Percentiles rank a stretch among this genome's conserved stretches.
Conservation (phyloP, 192 early-diverging fungal species). For the Mortierella alpina region DNA sequence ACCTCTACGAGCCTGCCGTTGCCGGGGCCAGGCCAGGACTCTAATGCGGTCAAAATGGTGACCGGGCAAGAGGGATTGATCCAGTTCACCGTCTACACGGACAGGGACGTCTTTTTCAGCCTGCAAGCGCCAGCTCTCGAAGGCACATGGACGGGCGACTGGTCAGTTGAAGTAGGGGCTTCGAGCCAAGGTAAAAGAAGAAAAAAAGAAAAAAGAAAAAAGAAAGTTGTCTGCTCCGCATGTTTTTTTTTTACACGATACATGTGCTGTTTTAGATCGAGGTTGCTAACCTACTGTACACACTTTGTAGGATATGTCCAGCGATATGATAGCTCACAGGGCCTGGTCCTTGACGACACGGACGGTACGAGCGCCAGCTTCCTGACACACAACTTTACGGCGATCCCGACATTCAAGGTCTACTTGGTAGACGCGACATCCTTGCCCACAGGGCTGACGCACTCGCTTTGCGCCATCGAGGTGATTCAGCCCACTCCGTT, state of each 20-base stretch:
- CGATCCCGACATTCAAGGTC: conserved; percentile 36
- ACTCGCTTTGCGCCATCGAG: conserved; percentile 62
- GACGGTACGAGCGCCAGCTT: conserved; percentile 50
- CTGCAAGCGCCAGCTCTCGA: conserved; percentile 19
- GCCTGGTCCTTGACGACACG: conserved; percentile 54
- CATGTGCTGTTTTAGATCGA: not conserved
- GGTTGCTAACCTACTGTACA: not conserved
- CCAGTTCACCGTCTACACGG: conserved; percentile 39
- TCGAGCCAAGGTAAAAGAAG: conserved; percentile 42
- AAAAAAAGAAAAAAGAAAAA: not conserved
- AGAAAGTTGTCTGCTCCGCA: too few species aligned
- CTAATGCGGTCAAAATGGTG: conserved; percentile 9
- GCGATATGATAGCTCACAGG: conserved; percentile 15
- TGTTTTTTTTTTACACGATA: not conserved
- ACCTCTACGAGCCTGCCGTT: conserved; percentile 28
- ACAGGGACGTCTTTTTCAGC: conserved; percentile 47
- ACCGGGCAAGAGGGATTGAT: conserved; percentile 28
- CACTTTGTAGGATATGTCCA: conserved; percentile 28
- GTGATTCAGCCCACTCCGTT: conserved; percentile 40
- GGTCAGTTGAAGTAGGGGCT: conserved; percentile 50
- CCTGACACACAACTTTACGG: conserved; percentile 38
- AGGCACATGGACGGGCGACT: conserved; percentile 31
- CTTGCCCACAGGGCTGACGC: conserved; percentile 47
- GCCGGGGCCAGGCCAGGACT: conserved; percentile 47
- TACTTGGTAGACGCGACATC: conserved; percentile 21